phyloP scores from a whole-genome alignment of 331 rosid genomes.

The Ulmus americana region DNA sequence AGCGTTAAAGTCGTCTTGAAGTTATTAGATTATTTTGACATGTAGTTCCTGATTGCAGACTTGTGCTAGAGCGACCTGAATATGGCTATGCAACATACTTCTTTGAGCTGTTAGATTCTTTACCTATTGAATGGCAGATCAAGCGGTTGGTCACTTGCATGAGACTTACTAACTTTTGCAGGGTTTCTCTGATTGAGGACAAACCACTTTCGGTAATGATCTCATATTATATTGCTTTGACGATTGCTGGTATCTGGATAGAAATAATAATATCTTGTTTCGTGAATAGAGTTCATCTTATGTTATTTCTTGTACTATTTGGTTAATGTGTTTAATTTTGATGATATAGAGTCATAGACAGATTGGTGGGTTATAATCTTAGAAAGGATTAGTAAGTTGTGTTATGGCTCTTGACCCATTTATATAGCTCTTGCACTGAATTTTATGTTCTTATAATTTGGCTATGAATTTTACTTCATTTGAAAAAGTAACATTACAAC shows the following conservation, averaged over 20 bases:
- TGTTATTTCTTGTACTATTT: not conserved
- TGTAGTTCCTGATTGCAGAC: conserved; percentile 45
- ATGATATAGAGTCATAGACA: not conserved
- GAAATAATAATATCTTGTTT: conserved; percentile 2
- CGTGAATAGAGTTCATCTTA: not conserved
- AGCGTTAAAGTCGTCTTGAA: not conserved
- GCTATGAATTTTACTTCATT: not conserved
- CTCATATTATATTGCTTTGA: conserved; percentile 14
- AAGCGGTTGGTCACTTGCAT: conserved; percentile 81
- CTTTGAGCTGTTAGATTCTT: conserved; percentile 67
- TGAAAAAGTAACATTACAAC: not conserved
- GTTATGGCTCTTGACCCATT: not conserved
- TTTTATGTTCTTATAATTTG: not conserved
- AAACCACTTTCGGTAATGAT: conserved; percentile 58
- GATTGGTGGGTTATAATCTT: not conserved
- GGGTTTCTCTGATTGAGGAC: conserved; percentile 76
- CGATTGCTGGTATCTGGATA: conserved; percentile 8
- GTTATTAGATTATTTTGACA: conserved; percentile 18
- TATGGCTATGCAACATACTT: conserved; percentile 92
- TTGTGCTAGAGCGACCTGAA: conserved; percentile 92
- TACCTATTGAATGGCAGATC: conserved; percentile 79
- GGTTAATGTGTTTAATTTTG: not conserved
- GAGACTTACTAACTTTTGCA: conserved; percentile 69
- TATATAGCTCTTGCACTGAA: not conserved
- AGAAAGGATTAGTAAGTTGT: not conserved